Evolutionary conservation across 768 basidiomycete genomes (phyloP).

Genomic region (Collybia mongolica): DNA sequence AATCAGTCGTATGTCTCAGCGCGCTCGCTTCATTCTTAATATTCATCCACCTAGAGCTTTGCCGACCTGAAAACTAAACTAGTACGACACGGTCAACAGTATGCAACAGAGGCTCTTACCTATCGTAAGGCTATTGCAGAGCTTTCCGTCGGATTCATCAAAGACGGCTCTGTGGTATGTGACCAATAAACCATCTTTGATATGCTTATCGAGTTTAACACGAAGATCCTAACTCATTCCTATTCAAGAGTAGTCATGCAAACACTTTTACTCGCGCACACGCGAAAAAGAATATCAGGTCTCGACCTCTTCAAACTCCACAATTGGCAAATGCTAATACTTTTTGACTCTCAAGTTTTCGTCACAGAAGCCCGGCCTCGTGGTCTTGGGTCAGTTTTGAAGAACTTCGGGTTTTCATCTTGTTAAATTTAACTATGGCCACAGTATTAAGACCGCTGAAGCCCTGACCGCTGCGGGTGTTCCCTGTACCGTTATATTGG

Average conservation of each 20-base stretch:
- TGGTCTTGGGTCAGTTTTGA: slow-evolving; percentile 71
- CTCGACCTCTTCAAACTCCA: slow-evolving; percentile 16
- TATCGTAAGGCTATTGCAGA: slow-evolving; percentile 90
- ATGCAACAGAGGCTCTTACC: slow-evolving; percentile 74
- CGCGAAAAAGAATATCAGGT: slow-evolving; percentile 88
- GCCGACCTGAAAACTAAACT: slow-evolving; percentile 80
- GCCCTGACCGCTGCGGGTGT: slow-evolving; percentile 86
- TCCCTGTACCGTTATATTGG: slow-evolving; percentile 91
- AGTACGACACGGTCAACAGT: slow-evolving; percentile 76
- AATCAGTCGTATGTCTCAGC: slow-evolving; percentile 61
- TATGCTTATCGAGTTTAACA: slow-evolving; percentile 8
- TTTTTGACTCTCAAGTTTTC: slow-evolving; percentile 58
- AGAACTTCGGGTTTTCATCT: slow-evolving; percentile 14
- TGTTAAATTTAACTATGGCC: slow-evolving; percentile 8
- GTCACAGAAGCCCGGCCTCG: slow-evolving; percentile 95
- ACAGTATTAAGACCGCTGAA: slow-evolving; percentile 89
- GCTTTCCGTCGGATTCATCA: slow-evolving; percentile 88
- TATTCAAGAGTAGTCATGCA: slow-evolving; percentile 96
- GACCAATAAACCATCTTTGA: not conserved
- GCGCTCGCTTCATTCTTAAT: slow-evolving; percentile 9
- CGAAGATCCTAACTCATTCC: slow-evolving; percentile 92
- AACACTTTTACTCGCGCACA: slow-evolving; percentile 86
- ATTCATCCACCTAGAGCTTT: slow-evolving; percentile 59
- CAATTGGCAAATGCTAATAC: slow-evolving; percentile 11
- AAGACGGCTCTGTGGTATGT: slow-evolving; percentile 87